Base-by-base conservation (phyloP, 164 flowering plant genomes). In the Stephania japonica region DNA sequence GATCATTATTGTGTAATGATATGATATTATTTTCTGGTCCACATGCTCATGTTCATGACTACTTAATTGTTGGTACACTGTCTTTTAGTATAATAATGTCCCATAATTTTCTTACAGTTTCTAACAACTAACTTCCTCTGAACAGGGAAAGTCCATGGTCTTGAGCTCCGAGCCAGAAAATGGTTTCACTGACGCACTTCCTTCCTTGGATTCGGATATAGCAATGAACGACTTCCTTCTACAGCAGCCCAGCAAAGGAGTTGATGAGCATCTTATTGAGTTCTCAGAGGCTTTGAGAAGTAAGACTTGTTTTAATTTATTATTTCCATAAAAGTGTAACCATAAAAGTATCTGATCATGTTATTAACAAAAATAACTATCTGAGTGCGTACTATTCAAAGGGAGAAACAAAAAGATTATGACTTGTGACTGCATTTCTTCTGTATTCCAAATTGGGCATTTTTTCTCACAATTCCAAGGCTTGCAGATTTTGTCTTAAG, bases 281-380 rank as follows among this genome's bases (percentile, higher is more conserved):
- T 96, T 93, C 79, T 90, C 98, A 38, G 99, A 96, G 84, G 90
- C 98, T 63, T 23, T 96, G 75, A 85, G 97, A 84, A 91, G 99
- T 95, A 89, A 76, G 88, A 26, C 73, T 12, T 68, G 19, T 68
- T 74, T 63, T 24, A 53, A 53, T 32, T 72, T 25, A 71, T 16
- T 50, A 5, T 65, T 16, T 56, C 62, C 62, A 16, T 56, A 19
- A 56, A 32, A 32, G 38, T 32, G 38, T 32, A 32, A 32, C 38
- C 38, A 32, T 32, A 32, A 32, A 32, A 32, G 38, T 32, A 32
- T 32, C 38, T 32, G 38, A 32, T 32, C 4, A 32, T 32, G 38
- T 4, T 32, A 32, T 32, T 32, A 32, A 32, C 38, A 32, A 32
- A 32, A 32, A 4, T 32, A 32, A 32, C 4, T 32, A 32, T 32